Conservation (phyloP, 1,284 basidiomycete genomes). For the Cerrena zonata region DNA sequence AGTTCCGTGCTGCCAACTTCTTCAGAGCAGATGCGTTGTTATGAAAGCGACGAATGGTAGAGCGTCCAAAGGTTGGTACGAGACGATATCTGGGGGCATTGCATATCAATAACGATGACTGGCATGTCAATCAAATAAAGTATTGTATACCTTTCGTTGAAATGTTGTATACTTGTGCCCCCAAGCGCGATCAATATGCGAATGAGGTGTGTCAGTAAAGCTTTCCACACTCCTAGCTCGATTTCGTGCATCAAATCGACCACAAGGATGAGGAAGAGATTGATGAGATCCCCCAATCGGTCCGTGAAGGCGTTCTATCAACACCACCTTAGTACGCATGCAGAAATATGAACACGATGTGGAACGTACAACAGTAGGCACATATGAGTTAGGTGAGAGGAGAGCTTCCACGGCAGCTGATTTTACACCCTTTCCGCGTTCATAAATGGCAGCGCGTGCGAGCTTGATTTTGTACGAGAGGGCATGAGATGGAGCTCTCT, state of each 20-base stretch:
- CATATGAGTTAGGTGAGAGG: not conserved
- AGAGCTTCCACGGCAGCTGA: not conserved
- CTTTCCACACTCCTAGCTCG: constrained; percentile 25
- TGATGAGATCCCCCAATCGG: constrained; percentile 8
- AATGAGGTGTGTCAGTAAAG: constrained; percentile 20
- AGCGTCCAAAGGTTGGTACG: constrained; percentile 1
- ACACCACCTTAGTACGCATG: not conserved
- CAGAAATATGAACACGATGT: too few relatives aligned
- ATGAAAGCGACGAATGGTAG: constrained; percentile 20
- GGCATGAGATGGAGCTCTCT: not conserved
- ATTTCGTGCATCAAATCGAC: constrained; percentile 26
- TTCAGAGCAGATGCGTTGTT: constrained; percentile 24
- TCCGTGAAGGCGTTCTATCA: constrained; percentile 32
- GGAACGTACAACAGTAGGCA: not conserved
- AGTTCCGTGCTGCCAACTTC: constrained; percentile 22
- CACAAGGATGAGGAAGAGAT: constrained; percentile 16
- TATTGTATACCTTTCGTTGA: not conserved
- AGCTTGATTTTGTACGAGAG: too few relatives aligned
- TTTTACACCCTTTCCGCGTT: not conserved
- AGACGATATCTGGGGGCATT: constrained; percentile 8
- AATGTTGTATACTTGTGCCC: not conserved
- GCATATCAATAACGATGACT: constrained; percentile 10
- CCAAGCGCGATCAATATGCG: constrained; percentile 17
- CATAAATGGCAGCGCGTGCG: too few relatives aligned
- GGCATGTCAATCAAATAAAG: constrained; percentile 15